Conservation (phyloP, 2,329 filamentous ascomycete genomes). For the Clonostachys rhizophaga region DNA sequence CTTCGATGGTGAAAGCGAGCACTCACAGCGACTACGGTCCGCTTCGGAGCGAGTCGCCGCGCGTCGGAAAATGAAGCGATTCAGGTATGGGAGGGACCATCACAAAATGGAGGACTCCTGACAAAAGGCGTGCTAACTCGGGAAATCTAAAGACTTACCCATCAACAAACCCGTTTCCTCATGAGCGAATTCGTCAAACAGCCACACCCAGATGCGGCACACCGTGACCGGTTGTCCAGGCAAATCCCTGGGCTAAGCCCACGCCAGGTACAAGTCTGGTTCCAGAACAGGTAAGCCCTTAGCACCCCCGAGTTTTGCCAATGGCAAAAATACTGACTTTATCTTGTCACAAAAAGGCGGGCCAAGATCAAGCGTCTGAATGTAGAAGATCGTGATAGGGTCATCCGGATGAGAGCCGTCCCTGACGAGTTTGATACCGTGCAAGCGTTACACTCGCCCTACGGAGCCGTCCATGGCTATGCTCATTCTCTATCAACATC, state of each 20-base stretch:
- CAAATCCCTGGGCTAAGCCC: constrained; percentile 91
- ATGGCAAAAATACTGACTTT: constrained; percentile 7
- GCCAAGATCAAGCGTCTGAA: constrained; percentile 69
- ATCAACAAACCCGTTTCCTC: constrained; percentile 94
- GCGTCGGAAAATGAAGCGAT: constrained; percentile 71
- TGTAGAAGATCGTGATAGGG: constrained; percentile 64
- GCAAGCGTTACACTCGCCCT: constrained; percentile 63
- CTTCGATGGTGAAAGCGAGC: constrained; percentile 32
- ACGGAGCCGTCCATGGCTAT: constrained; percentile 54
- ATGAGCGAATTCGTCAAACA: constrained; percentile 98
- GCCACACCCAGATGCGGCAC: constrained; percentile 87
- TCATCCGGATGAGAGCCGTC: constrained; percentile 69
- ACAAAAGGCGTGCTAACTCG: neutral
- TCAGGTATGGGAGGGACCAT: constrained; percentile 50
- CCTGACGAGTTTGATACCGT: constrained; percentile 69
- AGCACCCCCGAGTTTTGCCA: neutral
- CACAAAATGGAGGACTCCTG: constrained; percentile 3
- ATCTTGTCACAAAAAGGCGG: constrained; percentile 34
- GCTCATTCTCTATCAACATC: constrained; percentile 41
- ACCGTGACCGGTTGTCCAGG: constrained; percentile 78
- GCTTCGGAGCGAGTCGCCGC: constrained; percentile 53
- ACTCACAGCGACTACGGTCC: constrained; percentile 38
- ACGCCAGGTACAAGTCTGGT: constrained; percentile 95
- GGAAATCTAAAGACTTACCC: constrained; percentile 66
- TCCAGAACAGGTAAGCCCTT: constrained; percentile 79